Percentiles rank a stretch among this genome's conserved stretches.
phyloP scores from a whole-genome alignment of 768 basidiomycete species.

The Rhizopogon vinicolor region DNA sequence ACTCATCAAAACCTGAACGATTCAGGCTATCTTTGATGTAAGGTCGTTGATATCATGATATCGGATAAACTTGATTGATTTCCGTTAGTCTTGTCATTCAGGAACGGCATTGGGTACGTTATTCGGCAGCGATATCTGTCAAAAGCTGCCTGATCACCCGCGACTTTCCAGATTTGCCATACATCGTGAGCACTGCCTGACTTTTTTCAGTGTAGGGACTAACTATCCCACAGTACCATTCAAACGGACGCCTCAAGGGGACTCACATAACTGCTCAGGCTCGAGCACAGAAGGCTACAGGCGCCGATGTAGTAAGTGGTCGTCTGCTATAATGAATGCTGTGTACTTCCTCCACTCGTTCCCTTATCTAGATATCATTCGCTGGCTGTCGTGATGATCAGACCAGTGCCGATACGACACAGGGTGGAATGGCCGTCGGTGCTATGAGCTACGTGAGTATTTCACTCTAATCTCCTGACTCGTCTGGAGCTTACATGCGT shows the following conservation, averaged over 20 bases:
- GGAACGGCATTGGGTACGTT: constrained; percentile 40
- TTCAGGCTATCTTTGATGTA: constrained; percentile 45
- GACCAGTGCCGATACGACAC: constrained; percentile 68
- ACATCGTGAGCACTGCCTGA: constrained; percentile 15
- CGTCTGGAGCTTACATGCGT: neutral
- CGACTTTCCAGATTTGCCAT: constrained; percentile 18
- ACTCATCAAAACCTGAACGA: neutral
- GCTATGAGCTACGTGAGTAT: constrained; percentile 73
- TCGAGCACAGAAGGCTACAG: constrained; percentile 38
- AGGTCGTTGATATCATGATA: constrained; percentile 11
- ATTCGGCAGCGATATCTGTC: neutral
- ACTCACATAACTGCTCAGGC: constrained; percentile 31
- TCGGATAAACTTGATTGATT: neutral
- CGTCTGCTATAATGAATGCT: neutral
- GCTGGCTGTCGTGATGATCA: constrained; percentile 69
- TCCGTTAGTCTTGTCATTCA: constrained; percentile 40
- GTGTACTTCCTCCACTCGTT: neutral
- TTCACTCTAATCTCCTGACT: neutral
- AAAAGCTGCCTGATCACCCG: neutral
- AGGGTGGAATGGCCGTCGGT: constrained; percentile 61
- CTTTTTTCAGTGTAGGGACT: neutral
- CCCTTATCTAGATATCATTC: constrained; percentile 52
- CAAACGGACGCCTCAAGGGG: constrained; percentile 50
- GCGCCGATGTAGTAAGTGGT: constrained; percentile 65
- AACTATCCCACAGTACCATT: constrained; percentile 42